phyloP scores from a whole-genome alignment of 1,284 basidiomycete genomes.

The Leccinum huronense region DNA sequence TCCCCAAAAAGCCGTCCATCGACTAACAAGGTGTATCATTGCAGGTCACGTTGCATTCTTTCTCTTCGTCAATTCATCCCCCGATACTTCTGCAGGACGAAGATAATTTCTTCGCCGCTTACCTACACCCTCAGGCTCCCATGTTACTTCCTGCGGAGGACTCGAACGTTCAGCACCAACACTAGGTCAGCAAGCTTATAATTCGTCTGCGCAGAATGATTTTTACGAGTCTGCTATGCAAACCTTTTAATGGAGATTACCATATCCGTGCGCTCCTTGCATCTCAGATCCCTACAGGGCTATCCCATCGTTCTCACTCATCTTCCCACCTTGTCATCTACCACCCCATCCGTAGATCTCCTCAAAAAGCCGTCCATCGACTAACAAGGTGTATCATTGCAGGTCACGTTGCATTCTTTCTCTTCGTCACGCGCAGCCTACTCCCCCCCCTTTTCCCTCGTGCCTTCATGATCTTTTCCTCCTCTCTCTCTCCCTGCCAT shows the following conservation, averaged over 20 bases:
- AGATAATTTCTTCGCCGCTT: too few relatives aligned
- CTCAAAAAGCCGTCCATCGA: conserved; percentile 9
- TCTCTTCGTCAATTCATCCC: neutral
- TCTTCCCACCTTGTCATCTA: neutral
- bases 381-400: too few relatives aligned
- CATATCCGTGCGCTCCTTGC: conserved; percentile 7
- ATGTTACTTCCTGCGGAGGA: too few relatives aligned
- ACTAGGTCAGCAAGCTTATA: too few relatives aligned
- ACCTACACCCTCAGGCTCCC: too few relatives aligned
- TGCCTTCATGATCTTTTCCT: conserved; percentile 1
- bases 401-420: conserved; percentile 5
- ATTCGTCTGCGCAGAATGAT: too few relatives aligned
- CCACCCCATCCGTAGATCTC: conserved; percentile 21
- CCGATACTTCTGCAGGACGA: too few relatives aligned
- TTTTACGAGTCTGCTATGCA: too few relatives aligned
- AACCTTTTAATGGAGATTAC: conserved; percentile 25
- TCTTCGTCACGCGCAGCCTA: conserved; percentile 7
- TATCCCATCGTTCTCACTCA: neutral
- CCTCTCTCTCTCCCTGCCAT: conserved; percentile 26
- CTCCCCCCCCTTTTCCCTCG: neutral
- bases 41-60: conserved; percentile 2
- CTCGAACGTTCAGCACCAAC: too few relatives aligned
- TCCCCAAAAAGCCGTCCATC: conserved; percentile 9
- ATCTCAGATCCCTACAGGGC: conserved; percentile 14
- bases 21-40: too few relatives aligned